phyloP scores from a whole-genome alignment of 2,329 filamentous ascomycete genomes.

The Microsporum audouinii region DNA sequence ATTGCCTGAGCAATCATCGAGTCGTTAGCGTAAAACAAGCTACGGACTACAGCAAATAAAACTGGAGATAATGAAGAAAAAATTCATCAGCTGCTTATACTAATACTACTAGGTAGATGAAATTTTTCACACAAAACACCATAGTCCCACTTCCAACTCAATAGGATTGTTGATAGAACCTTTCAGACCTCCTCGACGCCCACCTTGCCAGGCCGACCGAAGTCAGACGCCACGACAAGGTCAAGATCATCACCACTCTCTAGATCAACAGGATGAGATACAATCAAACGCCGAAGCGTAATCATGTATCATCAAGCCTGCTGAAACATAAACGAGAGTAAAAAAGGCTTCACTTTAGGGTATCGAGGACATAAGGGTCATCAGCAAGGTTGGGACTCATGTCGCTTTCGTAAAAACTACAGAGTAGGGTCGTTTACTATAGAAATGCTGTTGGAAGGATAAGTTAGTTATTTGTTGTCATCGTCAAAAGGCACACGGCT shows the following conservation, averaged over 20 bases:
- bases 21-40: too few species aligned
- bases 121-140: neutral
- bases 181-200: conserved; percentile 88
- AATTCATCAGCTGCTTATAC: neutral
- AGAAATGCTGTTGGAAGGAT: conserved; percentile 57
- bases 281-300: conserved; percentile 27
- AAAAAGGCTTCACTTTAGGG: conserved; percentile 73
- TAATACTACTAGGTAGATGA: neutral
- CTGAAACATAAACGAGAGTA: conserved; percentile 34
- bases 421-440: conserved; percentile 88
- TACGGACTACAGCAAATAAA: too few species aligned
- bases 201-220: conserved; percentile 68
- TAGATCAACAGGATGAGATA: conserved; percentile 44
- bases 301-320: conserved; percentile 10
- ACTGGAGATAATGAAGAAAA: neutral
- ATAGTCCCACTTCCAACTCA: neutral
- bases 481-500: neutral
- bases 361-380: conserved; percentile 72
- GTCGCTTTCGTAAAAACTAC: conserved; percentile 85
- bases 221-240: conserved; percentile 59
- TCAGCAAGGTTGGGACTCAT: conserved; percentile 85
- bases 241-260: conserved; percentile 93
- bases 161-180: conserved; percentile 38
- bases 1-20: too few species aligned
- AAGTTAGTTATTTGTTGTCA: conserved; percentile 9